phyloP scores from a whole-genome alignment of 305 asterid species.

The Caryopteris hybrid region DNA sequence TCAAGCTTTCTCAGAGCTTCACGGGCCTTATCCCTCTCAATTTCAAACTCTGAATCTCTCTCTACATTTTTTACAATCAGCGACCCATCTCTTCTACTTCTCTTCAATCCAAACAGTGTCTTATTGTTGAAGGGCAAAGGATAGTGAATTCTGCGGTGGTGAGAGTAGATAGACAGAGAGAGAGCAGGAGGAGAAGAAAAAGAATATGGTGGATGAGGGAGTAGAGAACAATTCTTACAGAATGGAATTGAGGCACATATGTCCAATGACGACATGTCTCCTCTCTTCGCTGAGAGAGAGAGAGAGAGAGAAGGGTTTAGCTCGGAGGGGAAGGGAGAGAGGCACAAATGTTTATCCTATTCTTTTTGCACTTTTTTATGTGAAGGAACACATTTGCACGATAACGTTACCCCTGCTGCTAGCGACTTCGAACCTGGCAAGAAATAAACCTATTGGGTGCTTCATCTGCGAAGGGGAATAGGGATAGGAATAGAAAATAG shows the following conservation, averaged over 20 bases:
- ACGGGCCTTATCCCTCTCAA: constrained; percentile 68
- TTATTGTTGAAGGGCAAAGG: too few species aligned
- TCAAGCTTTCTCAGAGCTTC: constrained; percentile 76
- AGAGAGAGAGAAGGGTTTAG: background rate
- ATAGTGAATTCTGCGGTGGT: constrained; percentile 21
- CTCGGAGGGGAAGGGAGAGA: background rate
- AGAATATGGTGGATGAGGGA: constrained; percentile 20
- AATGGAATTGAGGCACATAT: constrained; percentile 27
- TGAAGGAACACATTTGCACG: too few species aligned
- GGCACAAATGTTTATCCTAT: constrained; percentile 7
- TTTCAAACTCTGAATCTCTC: constrained; percentile 57
- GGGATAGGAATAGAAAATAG: too few species aligned
- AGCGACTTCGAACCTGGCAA: too few species aligned
- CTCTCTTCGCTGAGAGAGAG: background rate
- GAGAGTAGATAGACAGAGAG: constrained; percentile 18
- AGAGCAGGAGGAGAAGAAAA: constrained; percentile 13
- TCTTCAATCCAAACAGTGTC: constrained; percentile 1
- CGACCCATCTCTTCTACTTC: too few species aligned
- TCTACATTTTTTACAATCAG: constrained; percentile 28
- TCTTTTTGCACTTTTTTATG: background rate
- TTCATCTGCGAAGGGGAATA: too few species aligned
- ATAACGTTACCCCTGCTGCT: too few species aligned
- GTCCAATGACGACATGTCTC: constrained; percentile 24
- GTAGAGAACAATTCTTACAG: constrained; percentile 11
- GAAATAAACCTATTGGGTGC: too few species aligned